Percentiles rank a stretch among this genome's conserved stretches.
Conservation (phyloP, 495 filamentous ascomycete species). For the Neurospora sp. region DNA sequence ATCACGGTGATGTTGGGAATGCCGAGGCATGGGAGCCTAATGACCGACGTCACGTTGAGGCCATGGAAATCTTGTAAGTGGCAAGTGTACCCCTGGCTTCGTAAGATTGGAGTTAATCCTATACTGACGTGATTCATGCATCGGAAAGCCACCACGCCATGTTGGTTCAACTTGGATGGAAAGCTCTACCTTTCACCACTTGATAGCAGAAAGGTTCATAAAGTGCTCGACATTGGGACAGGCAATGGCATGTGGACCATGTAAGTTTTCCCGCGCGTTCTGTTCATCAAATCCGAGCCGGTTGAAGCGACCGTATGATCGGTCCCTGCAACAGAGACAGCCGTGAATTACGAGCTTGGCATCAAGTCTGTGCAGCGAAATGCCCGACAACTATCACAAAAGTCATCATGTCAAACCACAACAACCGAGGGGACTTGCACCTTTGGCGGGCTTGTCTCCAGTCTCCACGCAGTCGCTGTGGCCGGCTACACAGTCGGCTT, state of each 20-base stretch:
- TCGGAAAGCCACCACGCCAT: slow-evolving; percentile 18
- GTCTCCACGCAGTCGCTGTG: background rate
- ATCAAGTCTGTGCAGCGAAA: background rate
- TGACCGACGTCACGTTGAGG: slow-evolving; percentile 15
- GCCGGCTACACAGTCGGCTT: background rate
- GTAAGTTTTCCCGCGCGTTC: background rate
- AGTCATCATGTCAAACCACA: background rate
- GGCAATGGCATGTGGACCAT: slow-evolving; percentile 34
- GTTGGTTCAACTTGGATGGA: slow-evolving; percentile 38
- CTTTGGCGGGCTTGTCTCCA: background rate
- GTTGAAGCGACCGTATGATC: background rate
- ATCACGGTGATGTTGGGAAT: slow-evolving; percentile 14
- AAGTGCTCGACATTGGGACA: slow-evolving; percentile 28
- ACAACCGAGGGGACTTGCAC: background rate
- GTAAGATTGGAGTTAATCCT: background rate
- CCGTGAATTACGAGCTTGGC: background rate
- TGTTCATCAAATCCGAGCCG: background rate
- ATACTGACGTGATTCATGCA: background rate
- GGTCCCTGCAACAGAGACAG: background rate
- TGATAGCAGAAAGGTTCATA: slow-evolving; percentile 22
- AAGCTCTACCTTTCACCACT: slow-evolving; percentile 47
- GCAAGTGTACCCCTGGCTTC: background rate
- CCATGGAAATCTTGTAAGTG: slow-evolving; percentile 13
- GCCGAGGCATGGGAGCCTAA: slow-evolving; percentile 13
- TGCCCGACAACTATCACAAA: background rate